These are phyloP conservation scores for Colletotrichum sp. DNA, from an alignment of 2,329 filamentous ascomycete species.

Conservation along the genomic window DNA sequence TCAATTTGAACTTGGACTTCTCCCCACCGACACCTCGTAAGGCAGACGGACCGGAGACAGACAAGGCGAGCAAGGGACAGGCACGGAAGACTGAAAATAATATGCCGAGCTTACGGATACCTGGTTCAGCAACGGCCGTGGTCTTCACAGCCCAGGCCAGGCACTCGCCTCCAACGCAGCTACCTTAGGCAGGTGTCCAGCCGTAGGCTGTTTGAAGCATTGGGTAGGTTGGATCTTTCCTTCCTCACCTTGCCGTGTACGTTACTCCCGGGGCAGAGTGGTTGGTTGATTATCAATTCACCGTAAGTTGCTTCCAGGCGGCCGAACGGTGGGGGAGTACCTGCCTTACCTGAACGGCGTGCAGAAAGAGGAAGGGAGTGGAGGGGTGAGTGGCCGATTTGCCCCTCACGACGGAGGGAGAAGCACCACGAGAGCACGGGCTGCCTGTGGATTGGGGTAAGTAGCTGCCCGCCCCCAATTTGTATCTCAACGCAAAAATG, in stretches of 20 bases:
- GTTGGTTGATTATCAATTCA: constrained; percentile 19
- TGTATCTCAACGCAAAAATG: neutral
- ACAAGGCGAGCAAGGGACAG: neutral
- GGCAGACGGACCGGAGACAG: neutral
- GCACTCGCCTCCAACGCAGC: neutral
- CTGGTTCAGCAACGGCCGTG: neutral
- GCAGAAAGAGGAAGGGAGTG: neutral
- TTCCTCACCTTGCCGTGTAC: neutral
- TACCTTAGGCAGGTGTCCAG: neutral
- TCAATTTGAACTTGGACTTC: neutral
- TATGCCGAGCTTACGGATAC: neutral
- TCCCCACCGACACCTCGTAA: neutral
- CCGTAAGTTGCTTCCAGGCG: neutral
- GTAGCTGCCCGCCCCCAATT: neutral
- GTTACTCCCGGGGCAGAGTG: neutral
- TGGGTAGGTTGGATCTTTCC: neutral
- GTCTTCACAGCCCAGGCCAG: neutral
- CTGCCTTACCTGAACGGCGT: neutral
- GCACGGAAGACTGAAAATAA: neutral
- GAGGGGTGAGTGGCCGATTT: neutral
- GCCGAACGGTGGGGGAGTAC: constrained; percentile 1
- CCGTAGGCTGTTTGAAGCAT: neutral
- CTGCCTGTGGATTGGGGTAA: constrained; percentile 14
- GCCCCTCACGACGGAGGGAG: constrained; percentile 12
- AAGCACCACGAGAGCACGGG: neutral